Percentiles rank a stretch among this genome's conserved stretches.
These are phyloP conservation scores for Vigna hirtella DNA, from an alignment of 306 rosid genomes.

Conservation along the genomic window DNA sequence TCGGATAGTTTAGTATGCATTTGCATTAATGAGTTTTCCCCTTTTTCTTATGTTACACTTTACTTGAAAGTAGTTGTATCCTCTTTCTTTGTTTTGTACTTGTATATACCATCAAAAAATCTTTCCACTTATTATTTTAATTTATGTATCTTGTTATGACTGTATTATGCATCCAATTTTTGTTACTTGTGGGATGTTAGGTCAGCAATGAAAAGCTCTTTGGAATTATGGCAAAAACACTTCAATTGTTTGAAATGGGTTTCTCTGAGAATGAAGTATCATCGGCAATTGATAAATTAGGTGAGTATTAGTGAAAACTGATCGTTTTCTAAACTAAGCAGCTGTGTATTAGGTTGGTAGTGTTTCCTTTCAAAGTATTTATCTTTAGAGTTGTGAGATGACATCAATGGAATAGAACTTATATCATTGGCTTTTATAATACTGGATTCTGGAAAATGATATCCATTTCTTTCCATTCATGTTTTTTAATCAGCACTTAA, in stretches of 20 bases:
- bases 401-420: constrained; percentile 14
- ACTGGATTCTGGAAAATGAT: constrained; percentile 38
- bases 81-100: background rate
- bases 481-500: constrained; percentile 13
- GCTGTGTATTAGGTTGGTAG: constrained; percentile 20
- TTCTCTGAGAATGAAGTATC: constrained; percentile 93
- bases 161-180: constrained; percentile 30
- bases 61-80: background rate
- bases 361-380: constrained; percentile 27
- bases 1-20: background rate
- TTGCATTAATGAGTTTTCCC: constrained; percentile 25
- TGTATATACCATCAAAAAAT: background rate
- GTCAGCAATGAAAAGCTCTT: constrained; percentile 68
- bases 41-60: background rate
- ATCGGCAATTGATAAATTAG: constrained; percentile 78
- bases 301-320: constrained; percentile 56
- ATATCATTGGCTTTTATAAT: constrained; percentile 23
- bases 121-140: background rate
- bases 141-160: background rate
- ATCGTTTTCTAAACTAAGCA: constrained; percentile 18
- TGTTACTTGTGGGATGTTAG: constrained; percentile 50
- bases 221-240: constrained; percentile 90
- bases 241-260: constrained; percentile 91
- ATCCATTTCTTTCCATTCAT: constrained; percentile 8
- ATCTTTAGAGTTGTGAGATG: constrained; percentile 29